Conservation (phyloP, 768 basidiomycete species). For the Auricularia cornea region DNA sequence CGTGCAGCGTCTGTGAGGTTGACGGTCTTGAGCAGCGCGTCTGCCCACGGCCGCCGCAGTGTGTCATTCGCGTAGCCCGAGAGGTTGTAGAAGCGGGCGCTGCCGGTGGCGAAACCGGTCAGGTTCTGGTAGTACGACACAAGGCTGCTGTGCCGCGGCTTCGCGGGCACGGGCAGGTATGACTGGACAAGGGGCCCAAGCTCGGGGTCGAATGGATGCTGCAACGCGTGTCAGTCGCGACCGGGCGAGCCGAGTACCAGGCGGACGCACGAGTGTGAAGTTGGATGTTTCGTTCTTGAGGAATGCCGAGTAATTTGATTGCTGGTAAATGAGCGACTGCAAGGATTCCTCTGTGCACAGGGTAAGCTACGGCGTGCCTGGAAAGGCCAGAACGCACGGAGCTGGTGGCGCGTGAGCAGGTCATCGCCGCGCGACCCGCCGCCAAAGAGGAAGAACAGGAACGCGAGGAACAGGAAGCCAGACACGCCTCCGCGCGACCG, state of each 20-base stretch:
- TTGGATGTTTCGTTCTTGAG: constrained; percentile 53
- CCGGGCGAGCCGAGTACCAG: background rate
- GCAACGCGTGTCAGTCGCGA: constrained; percentile 6
- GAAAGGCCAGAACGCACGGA: constrained; percentile 6
- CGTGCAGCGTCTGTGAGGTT: constrained; percentile 34
- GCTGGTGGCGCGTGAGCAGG: constrained; percentile 1
- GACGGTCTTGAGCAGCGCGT: constrained; percentile 38
- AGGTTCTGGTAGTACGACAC: constrained; percentile 60
- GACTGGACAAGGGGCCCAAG: constrained; percentile 40
- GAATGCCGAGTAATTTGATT: constrained; percentile 72
- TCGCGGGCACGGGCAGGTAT: constrained; percentile 37
- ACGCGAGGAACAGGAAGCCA: constrained; percentile 63
- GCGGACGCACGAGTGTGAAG: constrained; percentile 55
- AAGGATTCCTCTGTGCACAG: constrained; percentile 40
- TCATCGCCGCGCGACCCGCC: constrained; percentile 30
- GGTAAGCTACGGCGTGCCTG: constrained; percentile 30
- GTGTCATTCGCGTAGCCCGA: constrained; percentile 28
- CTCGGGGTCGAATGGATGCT: constrained; percentile 42
- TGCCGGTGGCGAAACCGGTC: constrained; percentile 70
- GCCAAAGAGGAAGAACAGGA: constrained; percentile 71
- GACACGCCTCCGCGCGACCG: constrained; percentile 50
- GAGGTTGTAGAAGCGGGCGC: constrained; percentile 55
- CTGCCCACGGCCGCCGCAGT: constrained; percentile 31
- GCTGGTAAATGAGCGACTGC: constrained; percentile 44
- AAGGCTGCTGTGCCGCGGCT: constrained; percentile 36